A percentile compares a stretch with the other conserved stretches of the same genome.
Conservation (phyloP, 345 rosid genomes). For the Citrus inodora region DNA sequence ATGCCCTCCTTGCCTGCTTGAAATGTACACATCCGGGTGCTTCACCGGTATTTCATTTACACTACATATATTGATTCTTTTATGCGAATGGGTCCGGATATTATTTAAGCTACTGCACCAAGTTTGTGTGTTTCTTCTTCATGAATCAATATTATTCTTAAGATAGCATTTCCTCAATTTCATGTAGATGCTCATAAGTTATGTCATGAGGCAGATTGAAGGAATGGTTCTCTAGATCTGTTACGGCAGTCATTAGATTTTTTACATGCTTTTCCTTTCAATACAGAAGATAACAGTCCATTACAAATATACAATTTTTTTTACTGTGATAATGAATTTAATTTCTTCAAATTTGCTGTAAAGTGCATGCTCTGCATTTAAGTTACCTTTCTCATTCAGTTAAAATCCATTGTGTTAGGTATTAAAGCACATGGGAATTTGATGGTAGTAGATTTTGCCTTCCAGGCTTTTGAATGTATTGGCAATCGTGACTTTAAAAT, state of each 20-base stretch:
- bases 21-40: conserved; percentile 88
- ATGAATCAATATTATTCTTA: not conserved
- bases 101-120: not conserved
- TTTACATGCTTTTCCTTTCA: too few relatives aligned
- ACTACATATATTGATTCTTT: not conserved
- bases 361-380: not conserved
- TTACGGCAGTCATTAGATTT: not conserved
- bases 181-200: not conserved
- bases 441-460: not conserved
- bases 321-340: not conserved
- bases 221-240: not conserved
- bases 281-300: not conserved
- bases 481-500: not conserved
- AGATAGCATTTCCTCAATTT: not conserved
- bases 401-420: not conserved
- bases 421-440: not conserved
- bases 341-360: not conserved
- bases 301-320: not conserved
- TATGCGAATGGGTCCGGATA: not conserved
- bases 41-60: conserved; percentile 71
- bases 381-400: not conserved
- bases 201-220: not conserved
- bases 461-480: not conserved
- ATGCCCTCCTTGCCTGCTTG: conserved; percentile 68
- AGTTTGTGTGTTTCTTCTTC: not conserved